A percentile compares a stretch with the other conserved stretches of the same genome.
These are phyloP conservation scores for Camelina sativa DNA, from an alignment of 345 rosid genomes.

Conservation along the genomic window DNA sequence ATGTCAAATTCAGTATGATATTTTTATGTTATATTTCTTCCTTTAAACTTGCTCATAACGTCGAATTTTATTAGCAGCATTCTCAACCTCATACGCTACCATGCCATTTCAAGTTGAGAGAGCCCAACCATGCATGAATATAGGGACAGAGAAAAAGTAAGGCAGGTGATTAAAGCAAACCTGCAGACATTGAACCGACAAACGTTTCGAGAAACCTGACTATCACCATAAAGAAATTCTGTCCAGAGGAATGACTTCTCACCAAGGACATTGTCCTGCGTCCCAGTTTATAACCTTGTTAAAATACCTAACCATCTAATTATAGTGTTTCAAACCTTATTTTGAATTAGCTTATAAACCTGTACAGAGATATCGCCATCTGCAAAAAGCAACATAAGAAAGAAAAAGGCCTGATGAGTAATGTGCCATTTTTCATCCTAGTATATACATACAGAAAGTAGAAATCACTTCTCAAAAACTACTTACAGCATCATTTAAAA, in stretches of 20 bases:
- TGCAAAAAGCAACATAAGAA: slow-evolving; percentile 47
- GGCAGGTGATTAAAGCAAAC: slow-evolving; percentile 48
- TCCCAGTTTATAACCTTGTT: slow-evolving; percentile 40
- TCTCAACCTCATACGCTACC: slow-evolving; percentile 18
- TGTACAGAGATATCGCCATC: slow-evolving; percentile 98
- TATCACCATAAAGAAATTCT: slow-evolving; percentile 80
- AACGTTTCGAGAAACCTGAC: slow-evolving; percentile 96
- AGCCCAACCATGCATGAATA: slow-evolving; percentile 22
- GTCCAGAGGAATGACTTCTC: slow-evolving; percentile 71
- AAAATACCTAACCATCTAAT: slow-evolving; percentile 28
- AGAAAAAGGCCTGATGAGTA: slow-evolving; percentile 34
- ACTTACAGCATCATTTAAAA: slow-evolving; percentile 95
- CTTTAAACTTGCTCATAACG: slow-evolving; percentile 20
- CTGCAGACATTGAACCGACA: slow-evolving; percentile 97
- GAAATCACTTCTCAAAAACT: slow-evolving; percentile 26
- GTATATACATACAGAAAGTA: slow-evolving; percentile 20
- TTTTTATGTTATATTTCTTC: slow-evolving; percentile 9
- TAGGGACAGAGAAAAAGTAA: slow-evolving; percentile 18
- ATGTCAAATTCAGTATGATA: slow-evolving; percentile 3
- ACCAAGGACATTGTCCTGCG: slow-evolving; percentile 96
- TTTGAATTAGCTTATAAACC: slow-evolving; percentile 54
- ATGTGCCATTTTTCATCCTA: slow-evolving; percentile 12
- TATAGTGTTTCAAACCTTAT: slow-evolving; percentile 20
- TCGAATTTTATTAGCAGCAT: slow-evolving; percentile 6
- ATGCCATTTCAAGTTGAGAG: slow-evolving; percentile 23